phyloP scores from a whole-genome alignment of 75 land plant species.

The Pinus albicaulis region DNA sequence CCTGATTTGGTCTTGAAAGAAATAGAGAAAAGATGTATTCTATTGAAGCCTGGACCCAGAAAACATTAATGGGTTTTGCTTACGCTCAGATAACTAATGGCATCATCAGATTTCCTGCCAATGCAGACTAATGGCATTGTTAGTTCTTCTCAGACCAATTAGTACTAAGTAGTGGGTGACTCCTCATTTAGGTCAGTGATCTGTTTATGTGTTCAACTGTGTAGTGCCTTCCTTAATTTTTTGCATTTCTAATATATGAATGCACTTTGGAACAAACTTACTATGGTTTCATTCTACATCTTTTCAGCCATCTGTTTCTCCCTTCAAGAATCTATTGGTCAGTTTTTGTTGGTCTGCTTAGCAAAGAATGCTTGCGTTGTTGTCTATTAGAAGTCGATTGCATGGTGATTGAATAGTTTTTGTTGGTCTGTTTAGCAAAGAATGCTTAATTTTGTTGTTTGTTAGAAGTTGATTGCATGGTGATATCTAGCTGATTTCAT shows the following conservation, averaged over 20 bases:
- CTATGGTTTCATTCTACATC: neutral
- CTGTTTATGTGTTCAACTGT: neutral
- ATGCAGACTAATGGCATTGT: too few relatives aligned
- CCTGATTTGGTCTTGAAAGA: too few relatives aligned
- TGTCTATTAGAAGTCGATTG: neutral
- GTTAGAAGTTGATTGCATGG: too few relatives aligned
- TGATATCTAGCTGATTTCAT: neutral
- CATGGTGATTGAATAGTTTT: too few relatives aligned
- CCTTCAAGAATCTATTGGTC: slow-evolving; percentile 7
- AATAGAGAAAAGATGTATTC: too few relatives aligned
- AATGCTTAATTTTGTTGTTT: too few relatives aligned
- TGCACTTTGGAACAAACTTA: slow-evolving; percentile 1
- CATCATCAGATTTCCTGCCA: too few relatives aligned
- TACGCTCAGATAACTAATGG: too few relatives aligned
- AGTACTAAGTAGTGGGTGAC: neutral
- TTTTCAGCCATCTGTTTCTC: slow-evolving; percentile 7
- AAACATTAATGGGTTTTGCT: too few relatives aligned
- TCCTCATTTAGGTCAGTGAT: slow-evolving; percentile 10
- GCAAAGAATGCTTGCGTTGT: slow-evolving; percentile 1
- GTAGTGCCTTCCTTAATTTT: neutral
- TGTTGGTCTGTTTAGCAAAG: too few relatives aligned
- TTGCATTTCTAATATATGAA: slow-evolving; percentile 4
- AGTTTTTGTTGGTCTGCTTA: slow-evolving; percentile 1
- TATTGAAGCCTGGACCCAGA: too few relatives aligned
- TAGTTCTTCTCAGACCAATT: too few relatives aligned